Percentiles rank a stretch among this genome's conserved stretches.
phyloP scores from a whole-genome alignment of 2,329 filamentous ascomycete species.

The Epichloe scottii region DNA sequence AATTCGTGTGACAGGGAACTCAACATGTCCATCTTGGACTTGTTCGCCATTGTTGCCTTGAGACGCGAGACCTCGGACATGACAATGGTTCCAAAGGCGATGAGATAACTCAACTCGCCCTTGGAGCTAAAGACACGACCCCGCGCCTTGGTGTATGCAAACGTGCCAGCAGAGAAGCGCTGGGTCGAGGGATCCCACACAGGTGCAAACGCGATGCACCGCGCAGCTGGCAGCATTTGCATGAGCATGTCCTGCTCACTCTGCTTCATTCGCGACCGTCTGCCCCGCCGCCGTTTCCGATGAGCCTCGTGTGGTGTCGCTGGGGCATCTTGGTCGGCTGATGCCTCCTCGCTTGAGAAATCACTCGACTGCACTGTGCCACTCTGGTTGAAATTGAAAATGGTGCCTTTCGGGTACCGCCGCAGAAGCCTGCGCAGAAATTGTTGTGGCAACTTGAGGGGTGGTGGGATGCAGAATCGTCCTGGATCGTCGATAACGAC shows the following conservation, averaged over 20 bases:
- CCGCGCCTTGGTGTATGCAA: slow-evolving; percentile 33
- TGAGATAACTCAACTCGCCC: slow-evolving; percentile 37
- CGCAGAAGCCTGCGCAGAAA: slow-evolving; percentile 29
- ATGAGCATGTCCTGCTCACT: slow-evolving; percentile 17
- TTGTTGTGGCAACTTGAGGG: slow-evolving; percentile 21
- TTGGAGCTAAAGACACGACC: slow-evolving; percentile 31
- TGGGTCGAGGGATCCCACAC: slow-evolving; percentile 33
- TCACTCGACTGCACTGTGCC: slow-evolving; percentile 23
- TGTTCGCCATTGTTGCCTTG: slow-evolving; percentile 23
- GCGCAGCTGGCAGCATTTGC: slow-evolving; percentile 27
- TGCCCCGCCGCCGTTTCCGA: neutral
- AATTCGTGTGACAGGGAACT: slow-evolving; percentile 50
- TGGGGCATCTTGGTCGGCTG: neutral
- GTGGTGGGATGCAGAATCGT: slow-evolving; percentile 9
- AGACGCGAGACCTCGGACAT: slow-evolving; percentile 44
- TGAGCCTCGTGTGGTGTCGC: neutral
- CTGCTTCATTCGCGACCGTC: slow-evolving; percentile 6
- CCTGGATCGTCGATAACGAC: slow-evolving; percentile 19
- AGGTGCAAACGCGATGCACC: slow-evolving; percentile 34
- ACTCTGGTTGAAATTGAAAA: slow-evolving; percentile 30
- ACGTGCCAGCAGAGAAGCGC: slow-evolving; percentile 35
- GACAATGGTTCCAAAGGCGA: slow-evolving; percentile 39
- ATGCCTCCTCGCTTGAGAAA: slow-evolving; percentile 13
- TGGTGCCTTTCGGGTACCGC: slow-evolving; percentile 31
- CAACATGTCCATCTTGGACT: slow-evolving; percentile 44